Evolutionary conservation across 2,329 filamentous ascomycete genomes (phyloP).

Genomic region (Cryphonectria radicalis): DNA sequence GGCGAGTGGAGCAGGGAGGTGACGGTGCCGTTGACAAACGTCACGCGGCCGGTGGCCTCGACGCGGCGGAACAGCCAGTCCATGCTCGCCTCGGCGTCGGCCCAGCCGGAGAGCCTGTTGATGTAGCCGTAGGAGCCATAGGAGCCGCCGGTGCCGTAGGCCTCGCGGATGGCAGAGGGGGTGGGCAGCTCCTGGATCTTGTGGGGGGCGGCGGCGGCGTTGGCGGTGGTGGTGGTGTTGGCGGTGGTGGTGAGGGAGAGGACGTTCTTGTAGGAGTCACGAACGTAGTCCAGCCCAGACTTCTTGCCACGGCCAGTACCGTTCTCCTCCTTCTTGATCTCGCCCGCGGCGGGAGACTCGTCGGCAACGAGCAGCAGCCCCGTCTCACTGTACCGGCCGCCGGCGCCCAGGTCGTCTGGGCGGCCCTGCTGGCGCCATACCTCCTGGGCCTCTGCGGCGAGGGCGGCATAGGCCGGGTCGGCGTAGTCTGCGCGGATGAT

Average conservation of each 20-base stretch:
- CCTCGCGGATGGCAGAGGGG: constrained; percentile 48
- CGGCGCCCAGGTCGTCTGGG: constrained; percentile 57
- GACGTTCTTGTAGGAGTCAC: constrained; percentile 66
- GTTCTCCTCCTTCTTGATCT: not conserved
- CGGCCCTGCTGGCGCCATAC: constrained; percentile 67
- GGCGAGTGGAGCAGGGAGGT: constrained; percentile 45
- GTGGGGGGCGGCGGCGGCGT: too few relatives aligned
- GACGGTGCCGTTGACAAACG: constrained; percentile 57
- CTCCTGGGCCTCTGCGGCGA: constrained; percentile 72
- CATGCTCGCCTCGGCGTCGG: constrained; percentile 75
- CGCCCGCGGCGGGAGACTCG: constrained; percentile 33
- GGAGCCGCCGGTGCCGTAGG: constrained; percentile 52
- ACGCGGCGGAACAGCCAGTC: constrained; percentile 62
- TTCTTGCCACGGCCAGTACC: constrained; percentile 41
- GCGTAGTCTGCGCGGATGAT: constrained; percentile 79
- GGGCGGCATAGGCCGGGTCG: constrained; percentile 72
- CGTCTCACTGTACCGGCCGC: constrained; percentile 71
- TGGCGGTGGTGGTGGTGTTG: too few relatives aligned
- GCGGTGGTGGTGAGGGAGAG: constrained; percentile 47
- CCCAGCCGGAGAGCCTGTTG: constrained; percentile 79
- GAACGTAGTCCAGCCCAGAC: constrained; percentile 62
- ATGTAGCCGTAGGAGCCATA: constrained; percentile 72
- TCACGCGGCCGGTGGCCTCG: constrained; percentile 58
- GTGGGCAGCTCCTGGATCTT: constrained; percentile 51
- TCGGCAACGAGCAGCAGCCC: constrained; percentile 70